phyloP scores from a whole-genome alignment of 768 basidiomycete genomes.

The Stropharia rugosoannulata region DNA sequence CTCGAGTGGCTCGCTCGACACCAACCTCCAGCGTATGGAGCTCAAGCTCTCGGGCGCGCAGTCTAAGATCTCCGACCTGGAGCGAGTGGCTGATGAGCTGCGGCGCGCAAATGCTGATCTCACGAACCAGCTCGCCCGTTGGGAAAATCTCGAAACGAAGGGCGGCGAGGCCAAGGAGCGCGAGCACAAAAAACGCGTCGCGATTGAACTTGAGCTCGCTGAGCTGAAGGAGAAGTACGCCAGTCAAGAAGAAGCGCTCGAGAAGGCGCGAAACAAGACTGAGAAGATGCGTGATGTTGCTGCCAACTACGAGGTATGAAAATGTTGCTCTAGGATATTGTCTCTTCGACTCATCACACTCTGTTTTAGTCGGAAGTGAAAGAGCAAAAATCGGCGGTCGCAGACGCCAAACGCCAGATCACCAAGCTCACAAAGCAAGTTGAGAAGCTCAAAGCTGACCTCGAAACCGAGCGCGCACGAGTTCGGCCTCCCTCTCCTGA shows the following conservation, averaged over 20 bases:
- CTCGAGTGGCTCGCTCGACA: slow-evolving; percentile 40
- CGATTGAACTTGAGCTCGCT: slow-evolving; percentile 54
- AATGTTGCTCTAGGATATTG: not conserved
- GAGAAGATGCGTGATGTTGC: slow-evolving; percentile 41
- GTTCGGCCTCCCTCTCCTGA: slow-evolving; percentile 26
- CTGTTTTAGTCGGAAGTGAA: slow-evolving; percentile 36
- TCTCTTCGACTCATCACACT: not conserved
- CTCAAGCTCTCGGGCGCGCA: slow-evolving; percentile 60
- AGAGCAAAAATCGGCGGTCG: slow-evolving; percentile 33
- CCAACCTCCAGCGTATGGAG: slow-evolving; percentile 55
- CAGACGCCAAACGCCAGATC: slow-evolving; percentile 32
- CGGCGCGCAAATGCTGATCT: slow-evolving; percentile 55
- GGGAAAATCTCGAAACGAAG: slow-evolving; percentile 65
- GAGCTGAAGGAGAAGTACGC: slow-evolving; percentile 41
- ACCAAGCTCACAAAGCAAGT: slow-evolving; percentile 41
- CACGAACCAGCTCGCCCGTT: slow-evolving; percentile 64
- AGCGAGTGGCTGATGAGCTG: slow-evolving; percentile 56
- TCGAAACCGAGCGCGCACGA: slow-evolving; percentile 37
- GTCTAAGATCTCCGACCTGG: slow-evolving; percentile 50
- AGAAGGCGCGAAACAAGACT: slow-evolving; percentile 39
- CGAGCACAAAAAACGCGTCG: slow-evolving; percentile 50
- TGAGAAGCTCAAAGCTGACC: slow-evolving; percentile 41
- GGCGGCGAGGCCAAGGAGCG: slow-evolving; percentile 59
- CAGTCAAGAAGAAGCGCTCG: slow-evolving; percentile 32
- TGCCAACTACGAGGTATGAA: slow-evolving; percentile 45